A percentile compares a stretch with the other conserved stretches of the same genome.
Conservation (phyloP, 192 early-diverging fungal species). For the Umbelopsis vinacea region DNA sequence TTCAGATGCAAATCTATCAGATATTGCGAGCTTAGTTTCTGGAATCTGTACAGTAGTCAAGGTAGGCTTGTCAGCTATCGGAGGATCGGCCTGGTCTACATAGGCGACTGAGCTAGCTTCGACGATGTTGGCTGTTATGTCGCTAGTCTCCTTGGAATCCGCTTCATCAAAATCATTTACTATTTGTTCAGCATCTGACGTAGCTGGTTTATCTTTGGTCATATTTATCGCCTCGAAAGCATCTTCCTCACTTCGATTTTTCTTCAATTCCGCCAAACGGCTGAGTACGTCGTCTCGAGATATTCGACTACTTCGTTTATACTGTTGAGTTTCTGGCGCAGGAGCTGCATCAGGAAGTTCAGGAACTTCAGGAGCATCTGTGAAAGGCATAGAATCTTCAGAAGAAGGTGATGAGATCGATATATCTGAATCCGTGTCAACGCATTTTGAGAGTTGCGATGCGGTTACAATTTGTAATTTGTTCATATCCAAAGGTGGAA, state of each 20-base stretch:
- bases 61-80: background rate
- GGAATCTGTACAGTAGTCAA: background rate
- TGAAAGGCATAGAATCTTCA: conserved; percentile 10
- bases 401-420: conserved; percentile 11
- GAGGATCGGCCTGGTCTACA: background rate
- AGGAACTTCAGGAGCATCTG: conserved; percentile 2
- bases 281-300: conserved; percentile 11
- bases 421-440: conserved; percentile 15
- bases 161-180: background rate
- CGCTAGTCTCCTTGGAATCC: background rate
- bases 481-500: conserved; percentile 15
- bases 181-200: background rate
- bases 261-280: background rate
- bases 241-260: background rate
- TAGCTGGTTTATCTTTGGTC: background rate
- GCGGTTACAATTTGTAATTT: conserved; percentile 7
- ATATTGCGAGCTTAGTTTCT: background rate
- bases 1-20: background rate
- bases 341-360: background rate
- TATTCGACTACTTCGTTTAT: conserved; percentile 12
- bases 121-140: background rate
- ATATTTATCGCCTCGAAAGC: background rate
- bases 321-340: background rate
- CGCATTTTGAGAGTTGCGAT: conserved; percentile 1
- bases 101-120: background rate